Conservation (phyloP, 805 yeast species). For the Metschnikowia henanensis region DNA sequence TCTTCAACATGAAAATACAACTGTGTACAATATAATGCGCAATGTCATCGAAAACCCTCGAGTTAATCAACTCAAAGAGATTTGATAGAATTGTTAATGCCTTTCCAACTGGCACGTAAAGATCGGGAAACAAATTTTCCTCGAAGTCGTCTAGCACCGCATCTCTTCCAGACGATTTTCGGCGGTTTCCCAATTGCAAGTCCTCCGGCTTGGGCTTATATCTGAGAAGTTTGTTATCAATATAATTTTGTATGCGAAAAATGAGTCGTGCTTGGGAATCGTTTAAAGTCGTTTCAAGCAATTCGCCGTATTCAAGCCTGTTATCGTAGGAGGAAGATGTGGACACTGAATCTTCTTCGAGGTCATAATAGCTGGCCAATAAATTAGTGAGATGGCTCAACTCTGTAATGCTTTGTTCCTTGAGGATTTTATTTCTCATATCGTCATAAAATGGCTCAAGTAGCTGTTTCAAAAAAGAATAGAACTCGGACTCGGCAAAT, state of each 20-base stretch:
- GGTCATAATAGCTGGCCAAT: conserved; percentile 65
- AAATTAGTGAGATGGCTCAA: conserved; percentile 77
- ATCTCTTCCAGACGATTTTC: conserved; percentile 10
- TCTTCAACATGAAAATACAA: conserved; percentile 61
- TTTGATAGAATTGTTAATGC: conserved; percentile 71
- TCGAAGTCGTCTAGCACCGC: conserved; percentile 29
- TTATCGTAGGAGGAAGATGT: conserved; percentile 12
- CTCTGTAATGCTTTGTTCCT: conserved; percentile 65
- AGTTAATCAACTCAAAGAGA: conserved; percentile 76
- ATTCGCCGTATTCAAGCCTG: conserved; percentile 50
- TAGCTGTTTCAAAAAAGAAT: conserved; percentile 59
- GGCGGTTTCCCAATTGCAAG: conserved; percentile 53
- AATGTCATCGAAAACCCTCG: conserved; percentile 80
- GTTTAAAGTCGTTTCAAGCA: conserved; percentile 69
- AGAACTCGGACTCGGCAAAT: conserved; percentile 33
- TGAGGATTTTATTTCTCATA: conserved; percentile 62
- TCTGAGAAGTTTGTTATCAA: conserved; percentile 65
- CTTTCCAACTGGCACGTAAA: conserved; percentile 71
- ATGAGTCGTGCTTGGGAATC: conserved; percentile 81
- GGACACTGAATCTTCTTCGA: conserved; percentile 44
- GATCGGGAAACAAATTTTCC: conserved; percentile 41
- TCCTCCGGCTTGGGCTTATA: conserved; percentile 71
- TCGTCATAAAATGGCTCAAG: conserved; percentile 79
- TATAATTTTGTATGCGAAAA: conserved; percentile 71
- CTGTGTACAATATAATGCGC: conserved; percentile 86